Conservation (phyloP, 176 grass and related monocot species). For the Musa schizocarpa region DNA sequence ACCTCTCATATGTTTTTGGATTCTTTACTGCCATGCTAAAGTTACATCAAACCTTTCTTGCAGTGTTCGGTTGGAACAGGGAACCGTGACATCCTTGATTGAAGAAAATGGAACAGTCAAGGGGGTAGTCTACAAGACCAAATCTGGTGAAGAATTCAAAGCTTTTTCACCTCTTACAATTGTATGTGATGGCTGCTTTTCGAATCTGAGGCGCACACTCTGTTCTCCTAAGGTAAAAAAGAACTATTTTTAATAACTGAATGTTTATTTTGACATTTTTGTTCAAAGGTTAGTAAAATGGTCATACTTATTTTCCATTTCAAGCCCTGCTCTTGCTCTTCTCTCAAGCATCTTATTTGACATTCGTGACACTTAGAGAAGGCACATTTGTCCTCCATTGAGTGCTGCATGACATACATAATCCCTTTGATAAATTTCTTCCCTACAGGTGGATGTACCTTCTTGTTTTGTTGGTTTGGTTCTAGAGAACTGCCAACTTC, state of each 20-base stretch:
- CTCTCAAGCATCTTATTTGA: no score
- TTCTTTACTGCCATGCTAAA: not conserved
- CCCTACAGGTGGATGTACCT: slow-evolving; percentile 81
- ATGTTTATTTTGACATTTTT: not conserved
- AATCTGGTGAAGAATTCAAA: slow-evolving; percentile 68
- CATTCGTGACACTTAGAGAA: no score
- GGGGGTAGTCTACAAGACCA: slow-evolving; percentile 84
- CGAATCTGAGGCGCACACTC: slow-evolving; percentile 69
- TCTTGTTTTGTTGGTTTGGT: slow-evolving; percentile 95
- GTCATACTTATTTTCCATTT: no score
- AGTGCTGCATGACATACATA: not conserved
- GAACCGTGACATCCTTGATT: slow-evolving; percentile 78
- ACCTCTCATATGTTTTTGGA: not conserved
- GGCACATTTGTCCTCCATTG: not conserved
- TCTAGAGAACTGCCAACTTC: slow-evolving; percentile 88
- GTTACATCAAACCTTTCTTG: not conserved
- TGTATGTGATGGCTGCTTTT: slow-evolving; percentile 98
- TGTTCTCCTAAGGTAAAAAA: slow-evolving; percentile 77
- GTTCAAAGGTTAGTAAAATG: not conserved
- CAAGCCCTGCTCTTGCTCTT: no score
- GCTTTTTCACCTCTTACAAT: slow-evolving; percentile 79
- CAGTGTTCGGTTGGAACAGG: slow-evolving; percentile 88
- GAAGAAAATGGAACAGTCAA: slow-evolving; percentile 86
- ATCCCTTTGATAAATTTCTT: not conserved
- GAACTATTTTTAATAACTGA: not conserved